These are phyloP conservation scores for Asterochloris erici DNA, from an alignment of 139 green algal genomes.

Conservation along the genomic window DNA sequence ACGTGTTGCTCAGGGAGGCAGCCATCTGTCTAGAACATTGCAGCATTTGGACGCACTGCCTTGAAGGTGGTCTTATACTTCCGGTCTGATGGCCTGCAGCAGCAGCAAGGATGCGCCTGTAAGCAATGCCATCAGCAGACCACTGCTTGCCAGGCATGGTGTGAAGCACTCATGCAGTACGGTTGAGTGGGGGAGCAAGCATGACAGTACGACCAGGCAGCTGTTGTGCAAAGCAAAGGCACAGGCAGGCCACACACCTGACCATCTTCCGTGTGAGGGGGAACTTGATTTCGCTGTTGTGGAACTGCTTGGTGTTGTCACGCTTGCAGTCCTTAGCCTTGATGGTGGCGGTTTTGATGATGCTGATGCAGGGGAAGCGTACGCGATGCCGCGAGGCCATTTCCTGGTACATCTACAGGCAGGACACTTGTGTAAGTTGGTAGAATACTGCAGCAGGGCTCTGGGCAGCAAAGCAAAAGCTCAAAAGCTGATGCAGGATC, in stretches of 20 bases:
- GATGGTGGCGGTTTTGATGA: constrained; percentile 97
- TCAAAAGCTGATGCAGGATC: too few relatives aligned
- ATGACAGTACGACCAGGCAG: neutral
- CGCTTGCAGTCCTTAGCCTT: constrained; percentile 80
- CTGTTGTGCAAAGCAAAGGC: neutral
- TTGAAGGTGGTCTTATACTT: constrained; percentile 85
- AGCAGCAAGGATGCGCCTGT: neutral
- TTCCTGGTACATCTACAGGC: constrained; percentile 48
- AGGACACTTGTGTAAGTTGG: neutral
- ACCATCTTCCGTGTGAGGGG: constrained; percentile 72
- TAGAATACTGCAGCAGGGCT: too few relatives aligned
- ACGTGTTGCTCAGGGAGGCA: too few relatives aligned
- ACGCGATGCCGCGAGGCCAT: constrained; percentile 96
- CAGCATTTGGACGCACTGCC: constrained; percentile 75
- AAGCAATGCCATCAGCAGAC: neutral
- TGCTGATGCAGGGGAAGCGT: constrained; percentile 70
- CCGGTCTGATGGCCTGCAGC: constrained; percentile 40
- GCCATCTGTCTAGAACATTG: constrained; percentile 47
- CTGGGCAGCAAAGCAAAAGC: too few relatives aligned
- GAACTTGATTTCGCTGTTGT: constrained; percentile 77
- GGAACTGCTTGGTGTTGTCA: constrained; percentile 91
- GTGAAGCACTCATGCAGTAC: neutral
- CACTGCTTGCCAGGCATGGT: neutral
- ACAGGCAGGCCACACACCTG: constrained; percentile 7
- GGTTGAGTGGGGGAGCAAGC: neutral